Percentiles rank a stretch among this genome's conserved stretches.
These are phyloP conservation scores for Pelargonium myrrhifolium DNA, from an alignment of 441 rosid species.

Conservation along the genomic window DNA sequence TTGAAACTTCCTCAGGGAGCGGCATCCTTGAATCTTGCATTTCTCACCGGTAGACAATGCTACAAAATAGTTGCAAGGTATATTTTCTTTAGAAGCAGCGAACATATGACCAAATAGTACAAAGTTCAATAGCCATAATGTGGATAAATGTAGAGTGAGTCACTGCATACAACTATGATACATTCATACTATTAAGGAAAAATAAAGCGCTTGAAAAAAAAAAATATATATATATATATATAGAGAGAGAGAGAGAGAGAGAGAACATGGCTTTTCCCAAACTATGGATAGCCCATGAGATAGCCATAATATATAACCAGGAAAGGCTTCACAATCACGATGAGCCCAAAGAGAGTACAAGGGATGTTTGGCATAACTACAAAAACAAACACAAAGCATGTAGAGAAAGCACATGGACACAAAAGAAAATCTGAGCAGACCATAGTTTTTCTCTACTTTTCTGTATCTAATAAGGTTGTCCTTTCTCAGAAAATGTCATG, in stretches of 20 bases:
- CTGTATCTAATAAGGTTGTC: not conserved
- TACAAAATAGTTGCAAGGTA: not conserved
- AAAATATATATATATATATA: too few species aligned
- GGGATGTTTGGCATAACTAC: not conserved
- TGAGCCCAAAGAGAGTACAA: not conserved
- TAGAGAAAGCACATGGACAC: too few species aligned
- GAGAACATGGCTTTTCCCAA: not conserved
- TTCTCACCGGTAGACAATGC: conserved; percentile 17
- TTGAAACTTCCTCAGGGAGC: conserved; percentile 34
- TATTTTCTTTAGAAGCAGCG: too few species aligned
- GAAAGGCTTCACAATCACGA: not conserved
- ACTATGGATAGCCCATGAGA: not conserved
- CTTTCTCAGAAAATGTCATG: not conserved
- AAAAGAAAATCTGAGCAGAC: not conserved
- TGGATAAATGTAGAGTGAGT: too few species aligned
- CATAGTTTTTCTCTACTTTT: not conserved
- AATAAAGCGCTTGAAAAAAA: too few species aligned
- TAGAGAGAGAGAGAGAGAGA: too few species aligned
- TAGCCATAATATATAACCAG: not conserved
- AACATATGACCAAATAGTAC: too few species aligned
- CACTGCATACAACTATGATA: too few species aligned
- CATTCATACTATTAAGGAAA: too few species aligned
- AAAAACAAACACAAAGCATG: not conserved
- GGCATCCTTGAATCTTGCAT: conserved; percentile 58
- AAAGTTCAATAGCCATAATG: too few species aligned